These are phyloP conservation scores for Colletotrichum truncatum DNA, from an alignment of 2,329 filamentous ascomycete species.

Conservation along the genomic window DNA sequence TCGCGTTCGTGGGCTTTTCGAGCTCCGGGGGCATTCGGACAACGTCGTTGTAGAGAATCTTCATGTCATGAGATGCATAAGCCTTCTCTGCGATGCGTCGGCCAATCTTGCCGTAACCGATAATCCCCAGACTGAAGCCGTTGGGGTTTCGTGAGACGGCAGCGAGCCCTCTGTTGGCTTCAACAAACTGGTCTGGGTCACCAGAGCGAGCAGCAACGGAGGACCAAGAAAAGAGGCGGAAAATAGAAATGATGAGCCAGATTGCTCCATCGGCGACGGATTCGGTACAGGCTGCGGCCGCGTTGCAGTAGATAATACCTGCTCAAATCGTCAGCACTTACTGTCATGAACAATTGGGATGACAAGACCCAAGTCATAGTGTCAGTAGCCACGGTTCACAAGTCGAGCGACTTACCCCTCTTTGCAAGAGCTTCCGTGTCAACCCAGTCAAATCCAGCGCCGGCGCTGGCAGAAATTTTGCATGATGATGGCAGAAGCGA, in stretches of 20 bases:
- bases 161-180: conserved; percentile 27
- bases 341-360: not conserved
- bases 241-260: conserved; percentile 25
- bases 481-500: conserved; percentile 25
- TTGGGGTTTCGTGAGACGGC: conserved; percentile 25
- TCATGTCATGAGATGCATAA: conserved; percentile 61
- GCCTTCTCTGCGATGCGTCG: conserved; percentile 56
- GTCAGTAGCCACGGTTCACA: not conserved
- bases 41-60: conserved; percentile 67
- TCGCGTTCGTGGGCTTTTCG: conserved; percentile 45
- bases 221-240: conserved; percentile 30
- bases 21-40: conserved; percentile 44
- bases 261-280: conserved; percentile 30
- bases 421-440: conserved; percentile 25
- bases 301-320: conserved; percentile 27
- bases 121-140: conserved; percentile 53
- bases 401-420: conserved; percentile 2
- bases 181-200: conserved; percentile 27
- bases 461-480: conserved; percentile 25
- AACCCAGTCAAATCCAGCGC: conserved; percentile 26
- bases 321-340: not conserved
- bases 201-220: conserved; percentile 21
- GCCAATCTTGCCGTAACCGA: conserved; percentile 70
- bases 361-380: not conserved
- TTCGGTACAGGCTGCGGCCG: conserved; percentile 23